A percentile compares a stretch with the other conserved stretches of the same genome.
phyloP scores from a whole-genome alignment of 305 asterid species.

The Rubia peregrina region DNA sequence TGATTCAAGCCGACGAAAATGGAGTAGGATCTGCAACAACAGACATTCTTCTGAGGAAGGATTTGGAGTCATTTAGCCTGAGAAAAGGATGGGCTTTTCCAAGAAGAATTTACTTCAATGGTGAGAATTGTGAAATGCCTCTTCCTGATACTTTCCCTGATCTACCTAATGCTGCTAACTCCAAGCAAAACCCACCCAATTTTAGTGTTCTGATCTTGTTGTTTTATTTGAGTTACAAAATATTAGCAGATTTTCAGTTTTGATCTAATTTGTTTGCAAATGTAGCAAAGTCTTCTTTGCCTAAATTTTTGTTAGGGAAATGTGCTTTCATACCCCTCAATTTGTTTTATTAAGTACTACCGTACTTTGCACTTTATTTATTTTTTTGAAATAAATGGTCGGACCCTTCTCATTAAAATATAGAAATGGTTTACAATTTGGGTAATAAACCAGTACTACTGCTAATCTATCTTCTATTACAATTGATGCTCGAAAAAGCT shows the following conservation, averaged over 20 bases:
- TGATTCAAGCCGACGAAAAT: slow-evolving; percentile 33
- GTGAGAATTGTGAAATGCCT: slow-evolving; percentile 70
- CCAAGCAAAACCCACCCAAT: slow-evolving; percentile 4
- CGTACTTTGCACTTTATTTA: no score
- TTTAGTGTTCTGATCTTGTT: slow-evolving; percentile 14
- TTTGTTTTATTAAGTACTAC: no score
- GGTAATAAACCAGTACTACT: no score
- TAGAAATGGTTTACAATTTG: no score
- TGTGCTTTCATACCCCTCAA: no score
- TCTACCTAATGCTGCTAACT: slow-evolving; percentile 43
- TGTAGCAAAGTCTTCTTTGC: not conserved
- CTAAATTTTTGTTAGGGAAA: no score
- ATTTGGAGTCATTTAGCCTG: slow-evolving; percentile 40
- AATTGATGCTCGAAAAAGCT: no score
- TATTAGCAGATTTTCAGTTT: slow-evolving; percentile 9
- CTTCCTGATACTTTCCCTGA: slow-evolving; percentile 53
- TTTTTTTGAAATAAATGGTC: no score
- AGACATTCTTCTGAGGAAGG: slow-evolving; percentile 52
- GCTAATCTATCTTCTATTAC: no score
- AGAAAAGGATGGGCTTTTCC: slow-evolving; percentile 77
- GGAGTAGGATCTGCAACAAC: slow-evolving; percentile 50
- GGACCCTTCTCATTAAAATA: no score
- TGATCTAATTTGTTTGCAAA: not conserved
- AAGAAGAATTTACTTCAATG: slow-evolving; percentile 51
- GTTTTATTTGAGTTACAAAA: slow-evolving; percentile 23